Evolutionary conservation across 192 early-diverging fungal genomes (phyloP).

Genomic region (Rhizophlyctis rosea): DNA sequence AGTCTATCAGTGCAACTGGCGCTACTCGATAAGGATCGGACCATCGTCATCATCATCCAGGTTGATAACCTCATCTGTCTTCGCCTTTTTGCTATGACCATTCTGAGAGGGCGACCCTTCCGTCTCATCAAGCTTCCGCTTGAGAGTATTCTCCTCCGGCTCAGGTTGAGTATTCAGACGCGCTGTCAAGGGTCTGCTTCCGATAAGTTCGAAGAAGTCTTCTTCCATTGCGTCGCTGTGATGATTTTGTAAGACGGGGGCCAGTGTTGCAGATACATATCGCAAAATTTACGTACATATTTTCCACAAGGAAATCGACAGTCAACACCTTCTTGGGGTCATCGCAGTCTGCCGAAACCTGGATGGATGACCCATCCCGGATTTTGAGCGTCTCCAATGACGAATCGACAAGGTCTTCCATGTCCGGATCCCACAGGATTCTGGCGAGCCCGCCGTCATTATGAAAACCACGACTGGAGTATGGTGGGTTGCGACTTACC

Average conservation of each 20-base stretch:
- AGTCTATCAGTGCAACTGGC: too few relatives aligned
- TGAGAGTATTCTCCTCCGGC: constrained; percentile 16
- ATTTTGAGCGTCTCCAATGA: constrained; percentile 62
- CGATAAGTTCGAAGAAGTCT: too few relatives aligned
- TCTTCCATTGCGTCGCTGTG: too few relatives aligned
- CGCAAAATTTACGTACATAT: constrained; percentile 8
- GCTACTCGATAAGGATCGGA: constrained; percentile 10
- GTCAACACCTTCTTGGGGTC: constrained; percentile 28
- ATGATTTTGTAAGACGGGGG: too few relatives aligned
- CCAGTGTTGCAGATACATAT: too few relatives aligned
- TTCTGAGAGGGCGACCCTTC: not conserved
- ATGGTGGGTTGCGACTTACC: constrained; percentile 32
- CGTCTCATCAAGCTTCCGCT: not conserved
- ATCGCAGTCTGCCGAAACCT: constrained; percentile 60
- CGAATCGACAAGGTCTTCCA: constrained; percentile 70
- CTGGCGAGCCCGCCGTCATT: not conserved
- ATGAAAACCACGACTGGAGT: not conserved
- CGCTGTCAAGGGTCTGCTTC: not conserved
- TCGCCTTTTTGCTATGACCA: constrained; percentile 13
- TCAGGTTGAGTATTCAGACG: not conserved
- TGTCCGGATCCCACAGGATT: constrained; percentile 80
- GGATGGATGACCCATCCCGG: constrained; percentile 53
- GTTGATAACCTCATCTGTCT: not conserved
- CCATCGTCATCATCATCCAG: constrained; percentile 18
- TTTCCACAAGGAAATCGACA: constrained; percentile 21